Conservation (phyloP, 2,329 filamentous ascomycete genomes). For the Claviceps citrina region DNA sequence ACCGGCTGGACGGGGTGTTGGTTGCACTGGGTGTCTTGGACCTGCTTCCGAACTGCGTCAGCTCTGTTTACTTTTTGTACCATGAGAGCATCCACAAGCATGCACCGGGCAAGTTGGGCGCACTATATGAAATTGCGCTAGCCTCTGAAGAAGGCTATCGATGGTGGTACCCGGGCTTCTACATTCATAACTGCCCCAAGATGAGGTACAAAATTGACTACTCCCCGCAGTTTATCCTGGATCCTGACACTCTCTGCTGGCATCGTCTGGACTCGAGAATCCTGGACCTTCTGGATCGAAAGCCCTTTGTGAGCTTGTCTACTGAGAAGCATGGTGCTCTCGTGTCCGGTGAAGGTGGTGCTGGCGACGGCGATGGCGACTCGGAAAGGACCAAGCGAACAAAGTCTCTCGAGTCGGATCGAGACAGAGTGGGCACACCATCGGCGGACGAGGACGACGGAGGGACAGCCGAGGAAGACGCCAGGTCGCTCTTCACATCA, state of each 20-base stretch:
- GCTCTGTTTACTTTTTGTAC: slow-evolving; percentile 73
- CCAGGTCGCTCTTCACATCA: slow-evolving; percentile 36
- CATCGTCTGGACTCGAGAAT: slow-evolving; percentile 38
- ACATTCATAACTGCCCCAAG: slow-evolving; percentile 67
- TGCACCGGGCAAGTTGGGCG: slow-evolving; percentile 61
- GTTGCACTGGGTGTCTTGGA: slow-evolving; percentile 67
- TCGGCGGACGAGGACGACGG: slow-evolving; percentile 3
- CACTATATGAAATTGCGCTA: slow-evolving; percentile 56
- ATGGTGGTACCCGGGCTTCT: slow-evolving; percentile 70
- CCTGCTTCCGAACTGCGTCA: slow-evolving; percentile 60
- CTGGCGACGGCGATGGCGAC: neutral
- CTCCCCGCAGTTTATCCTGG: slow-evolving; percentile 56
- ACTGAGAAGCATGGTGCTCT: slow-evolving; percentile 14
- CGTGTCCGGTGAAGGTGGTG: neutral
- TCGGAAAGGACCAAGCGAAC: neutral
- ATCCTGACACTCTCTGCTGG: slow-evolving; percentile 51
- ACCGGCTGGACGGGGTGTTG: slow-evolving; percentile 58
- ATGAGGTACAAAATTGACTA: slow-evolving; percentile 80
- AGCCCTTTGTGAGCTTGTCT: slow-evolving; percentile 39
- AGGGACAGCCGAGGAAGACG: slow-evolving; percentile 12
- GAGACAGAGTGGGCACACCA: slow-evolving; percentile 1
- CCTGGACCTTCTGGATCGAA: slow-evolving; percentile 33
- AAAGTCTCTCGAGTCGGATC: slow-evolving; percentile 1
- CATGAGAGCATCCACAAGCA: slow-evolving; percentile 56
- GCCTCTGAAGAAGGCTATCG: slow-evolving; percentile 53